Conservation (phyloP, 768 basidiomycete genomes). For the Rhodotorula graminis region DNA sequence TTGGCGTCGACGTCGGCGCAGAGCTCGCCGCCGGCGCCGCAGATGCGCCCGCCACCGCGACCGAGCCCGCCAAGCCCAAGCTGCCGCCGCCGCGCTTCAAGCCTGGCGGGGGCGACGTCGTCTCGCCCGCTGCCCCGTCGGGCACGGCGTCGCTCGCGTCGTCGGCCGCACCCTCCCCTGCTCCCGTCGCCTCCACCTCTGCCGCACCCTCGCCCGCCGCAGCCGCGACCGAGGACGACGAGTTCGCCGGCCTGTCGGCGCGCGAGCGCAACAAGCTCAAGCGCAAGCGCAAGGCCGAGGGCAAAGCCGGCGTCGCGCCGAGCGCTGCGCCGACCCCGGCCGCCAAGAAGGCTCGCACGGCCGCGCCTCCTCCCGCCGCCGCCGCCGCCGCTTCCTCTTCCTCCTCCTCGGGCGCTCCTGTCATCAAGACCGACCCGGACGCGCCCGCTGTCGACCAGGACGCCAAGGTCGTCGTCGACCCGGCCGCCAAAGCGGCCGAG, state of each 20-base stretch:
- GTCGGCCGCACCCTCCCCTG: neutral
- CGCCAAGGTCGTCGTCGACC: conserved; percentile 45
- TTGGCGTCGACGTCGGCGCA: conserved; percentile 33
- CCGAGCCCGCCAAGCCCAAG: neutral
- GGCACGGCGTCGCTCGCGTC: neutral
- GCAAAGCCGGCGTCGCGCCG: conserved; percentile 21
- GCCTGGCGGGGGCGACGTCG: neutral
- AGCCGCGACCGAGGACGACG: conserved; percentile 37
- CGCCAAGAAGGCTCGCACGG: conserved; percentile 46
- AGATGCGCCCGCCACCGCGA: neutral
- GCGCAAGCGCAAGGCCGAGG: conserved; percentile 77
- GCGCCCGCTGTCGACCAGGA: conserved; percentile 3
- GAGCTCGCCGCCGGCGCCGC: conserved; percentile 27
- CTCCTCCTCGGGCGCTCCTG: too few species aligned
- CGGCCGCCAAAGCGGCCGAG: conserved; percentile 48
- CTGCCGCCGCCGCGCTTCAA: conserved; percentile 32
- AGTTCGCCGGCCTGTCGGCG: conserved; percentile 62
- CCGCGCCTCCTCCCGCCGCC: neutral
- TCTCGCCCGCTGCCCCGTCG: neutral
- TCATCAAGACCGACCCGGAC: conserved; percentile 56
- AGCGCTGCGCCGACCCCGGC: conserved; percentile 32
- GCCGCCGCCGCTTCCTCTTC: neutral
- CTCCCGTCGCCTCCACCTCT: neutral
- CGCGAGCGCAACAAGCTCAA: conserved; percentile 91
- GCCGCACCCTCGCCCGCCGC: conserved; percentile 15